Percentiles rank a stretch among this genome's conserved stretches.
These are phyloP conservation scores for Basidiobolus meristosporus DNA, from an alignment of 371 early-diverging fungal species.

Conservation along the genomic window DNA sequence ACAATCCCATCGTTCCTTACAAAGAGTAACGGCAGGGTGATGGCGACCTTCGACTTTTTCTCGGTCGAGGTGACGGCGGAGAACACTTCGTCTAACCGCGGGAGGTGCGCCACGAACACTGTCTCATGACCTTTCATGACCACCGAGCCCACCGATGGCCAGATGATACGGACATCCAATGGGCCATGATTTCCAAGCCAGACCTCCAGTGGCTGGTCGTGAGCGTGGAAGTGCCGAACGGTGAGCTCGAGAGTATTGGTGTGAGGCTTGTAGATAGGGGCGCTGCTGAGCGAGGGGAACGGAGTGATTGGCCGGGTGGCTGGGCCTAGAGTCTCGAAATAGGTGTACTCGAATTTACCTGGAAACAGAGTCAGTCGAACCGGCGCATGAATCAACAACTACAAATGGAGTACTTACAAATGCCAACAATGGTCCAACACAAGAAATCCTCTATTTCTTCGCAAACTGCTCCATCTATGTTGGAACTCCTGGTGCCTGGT, in stretches of 20 bases:
- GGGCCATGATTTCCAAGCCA: constrained; percentile 15
- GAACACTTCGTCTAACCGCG: too few relatives aligned
- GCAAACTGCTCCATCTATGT: constrained; percentile 1
- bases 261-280: constrained; percentile 11
- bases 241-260: constrained; percentile 9
- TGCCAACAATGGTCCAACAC: constrained; percentile 80
- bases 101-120: too few relatives aligned
- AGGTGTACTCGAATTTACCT: constrained; percentile 27
- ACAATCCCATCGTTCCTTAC: too few relatives aligned
- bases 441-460: constrained; percentile 43
- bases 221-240: constrained; percentile 8
- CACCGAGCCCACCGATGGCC: too few relatives aligned
- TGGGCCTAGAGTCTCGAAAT: constrained; percentile 11
- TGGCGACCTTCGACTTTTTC: too few relatives aligned
- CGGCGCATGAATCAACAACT: too few relatives aligned
- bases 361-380: too few relatives aligned
- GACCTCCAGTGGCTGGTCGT: constrained; percentile 8
- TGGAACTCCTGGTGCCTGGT: too few relatives aligned
- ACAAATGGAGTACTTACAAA: too few relatives aligned
- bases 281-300: constrained; percentile 12
- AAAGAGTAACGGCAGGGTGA: too few relatives aligned
- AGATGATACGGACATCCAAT: constrained; percentile 10
- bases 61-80: too few relatives aligned
- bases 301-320: constrained; percentile 10
- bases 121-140: too few relatives aligned